phyloP scores from a whole-genome alignment of 192 early-diverging fungal genomes.

The Backusella macrospora region DNA sequence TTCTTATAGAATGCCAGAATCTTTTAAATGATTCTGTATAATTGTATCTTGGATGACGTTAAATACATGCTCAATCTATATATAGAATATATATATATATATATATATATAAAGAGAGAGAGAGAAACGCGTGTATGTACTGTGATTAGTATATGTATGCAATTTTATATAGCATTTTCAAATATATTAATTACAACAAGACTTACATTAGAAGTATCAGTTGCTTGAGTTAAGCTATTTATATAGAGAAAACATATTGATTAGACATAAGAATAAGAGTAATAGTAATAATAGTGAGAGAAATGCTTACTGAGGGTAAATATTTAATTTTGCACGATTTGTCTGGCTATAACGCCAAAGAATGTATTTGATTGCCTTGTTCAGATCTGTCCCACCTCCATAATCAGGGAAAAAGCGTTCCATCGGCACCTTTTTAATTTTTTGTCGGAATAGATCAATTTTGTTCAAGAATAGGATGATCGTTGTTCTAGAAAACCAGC shows the following conservation, averaged over 20 bases:
- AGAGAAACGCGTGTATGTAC: not conserved
- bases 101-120: no score
- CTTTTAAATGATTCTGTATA: constrained; percentile 79
- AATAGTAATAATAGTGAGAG: not conserved
- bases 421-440: constrained; percentile 70
- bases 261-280: not conserved
- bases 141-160: not conserved
- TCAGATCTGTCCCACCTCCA: constrained; percentile 68
- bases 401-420: constrained; percentile 83
- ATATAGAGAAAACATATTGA: not conserved
- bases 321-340: constrained; percentile 78
- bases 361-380: constrained; percentile 86
- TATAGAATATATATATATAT: no score
- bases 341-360: constrained; percentile 87
- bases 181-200: no score
- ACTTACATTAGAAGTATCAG: constrained; percentile 84
- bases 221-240: constrained; percentile 82
- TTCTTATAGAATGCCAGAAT: constrained; percentile 65
- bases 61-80: constrained; percentile 78
- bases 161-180: no score
- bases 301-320: constrained; percentile 76
- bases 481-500: constrained; percentile 81
- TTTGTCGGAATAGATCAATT: constrained; percentile 79
- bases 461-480: constrained; percentile 89
- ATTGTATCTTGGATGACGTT: constrained; percentile 90